Evolutionary conservation across 2,329 filamentous ascomycete genomes (phyloP), one percentile per base, ranked within the genome.

Genomic region (Aureobasidium sp.): DNA sequence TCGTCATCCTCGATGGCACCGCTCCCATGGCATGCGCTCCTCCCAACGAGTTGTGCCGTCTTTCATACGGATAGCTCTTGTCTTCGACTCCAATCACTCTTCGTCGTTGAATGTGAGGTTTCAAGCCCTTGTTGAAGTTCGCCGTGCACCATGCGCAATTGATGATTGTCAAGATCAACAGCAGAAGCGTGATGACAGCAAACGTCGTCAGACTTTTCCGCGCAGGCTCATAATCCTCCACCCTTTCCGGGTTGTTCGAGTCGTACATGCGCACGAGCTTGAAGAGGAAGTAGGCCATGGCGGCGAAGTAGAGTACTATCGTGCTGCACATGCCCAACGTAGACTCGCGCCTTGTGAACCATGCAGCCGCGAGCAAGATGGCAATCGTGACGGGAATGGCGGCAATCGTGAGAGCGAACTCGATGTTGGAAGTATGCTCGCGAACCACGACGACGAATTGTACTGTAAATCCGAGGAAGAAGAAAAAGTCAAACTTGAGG

Each of bases 401-500:
- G 64, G 88, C 89, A 52, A 94, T 86, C 8, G 95, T 99, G 58
- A 97, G 81, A 61, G 84, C 88, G 69, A 94, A 90, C 74, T 99
- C 94, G 69, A 85, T 79, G 65, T 87, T 83, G 52, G 82, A 82
- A 29, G 80, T 81, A 66, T 83, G 79, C 64, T 80, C 83, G 62
- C 97, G 91, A 64, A 99, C 91, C 63, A 97, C 89, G 69, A 99
- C 93, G 60, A 97, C 84, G 75, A 99, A 99, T 73, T 99, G 94
- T 51, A 99, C 90, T 7, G 94, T 97, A 75, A 99, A 99, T 61
- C 93, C 94, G 56, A 99, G 85, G 82, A 99, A 99, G 81, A 99
- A 97, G 85, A 99, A 99, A 77, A 99, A 97, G 78, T 99, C 94
- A 75, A 99, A 99, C 77, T 99, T 99, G 67, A 99, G 83, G 12